Conservation (phyloP, 2,329 filamentous ascomycete genomes). For the Pseudogymnoascus sp. region DNA sequence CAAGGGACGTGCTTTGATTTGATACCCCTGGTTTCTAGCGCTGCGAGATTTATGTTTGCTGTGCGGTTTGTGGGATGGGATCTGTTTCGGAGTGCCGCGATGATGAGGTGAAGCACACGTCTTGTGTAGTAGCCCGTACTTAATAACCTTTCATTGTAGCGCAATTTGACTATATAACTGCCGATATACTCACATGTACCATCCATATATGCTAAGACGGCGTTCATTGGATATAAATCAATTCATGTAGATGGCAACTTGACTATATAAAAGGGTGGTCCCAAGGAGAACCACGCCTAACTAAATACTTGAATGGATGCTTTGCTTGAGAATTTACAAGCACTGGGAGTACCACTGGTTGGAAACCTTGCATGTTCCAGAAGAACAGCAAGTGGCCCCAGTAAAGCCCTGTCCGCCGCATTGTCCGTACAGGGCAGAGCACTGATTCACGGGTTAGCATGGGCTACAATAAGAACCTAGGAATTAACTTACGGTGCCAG, state of each 20-base stretch:
- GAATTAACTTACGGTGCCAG: not conserved
- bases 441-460: not conserved
- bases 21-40: constrained; percentile 7
- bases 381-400: not conserved
- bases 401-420: not conserved
- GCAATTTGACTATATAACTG: not conserved
- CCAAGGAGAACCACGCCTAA: not conserved
- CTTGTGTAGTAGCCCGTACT: not conserved
- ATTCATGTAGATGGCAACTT: not conserved
- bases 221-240: not conserved
- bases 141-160: not conserved
- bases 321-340: not conserved
- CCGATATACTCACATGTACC: not conserved
- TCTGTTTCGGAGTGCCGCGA: not conserved
- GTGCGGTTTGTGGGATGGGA: not conserved
- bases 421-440: not conserved
- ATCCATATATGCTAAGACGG: not conserved
- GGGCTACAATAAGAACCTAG: not conserved
- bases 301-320: not conserved
- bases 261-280: not conserved
- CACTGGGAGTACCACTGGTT: not conserved
- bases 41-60: constrained; percentile 2
- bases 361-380: not conserved
- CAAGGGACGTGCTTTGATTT: not conserved
- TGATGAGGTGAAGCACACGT: not conserved